phyloP scores from a whole-genome alignment of 2,329 filamentous ascomycete species.

The Verticillium nubilum region DNA sequence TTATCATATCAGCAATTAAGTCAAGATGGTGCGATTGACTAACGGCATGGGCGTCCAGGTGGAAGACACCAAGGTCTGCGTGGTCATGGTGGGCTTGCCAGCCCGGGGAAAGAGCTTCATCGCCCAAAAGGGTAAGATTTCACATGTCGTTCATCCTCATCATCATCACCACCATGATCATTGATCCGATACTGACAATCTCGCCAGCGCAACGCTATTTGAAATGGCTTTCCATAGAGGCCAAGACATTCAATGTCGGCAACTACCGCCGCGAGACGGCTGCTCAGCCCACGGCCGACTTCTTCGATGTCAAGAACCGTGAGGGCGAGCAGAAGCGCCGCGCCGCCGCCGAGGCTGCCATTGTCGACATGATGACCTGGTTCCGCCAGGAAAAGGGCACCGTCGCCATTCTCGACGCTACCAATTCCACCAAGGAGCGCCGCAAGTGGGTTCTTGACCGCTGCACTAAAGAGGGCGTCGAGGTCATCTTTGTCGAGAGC shows the following conservation, averaged over 20 bases:
- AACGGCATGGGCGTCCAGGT: conserved; percentile 75
- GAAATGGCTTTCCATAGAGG: conserved; percentile 90
- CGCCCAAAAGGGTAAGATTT: conserved; percentile 78
- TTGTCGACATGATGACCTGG: conserved; percentile 92
- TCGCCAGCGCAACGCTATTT: conserved; percentile 82
- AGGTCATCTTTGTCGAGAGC: conserved; percentile 93
- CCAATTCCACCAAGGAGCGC: conserved; percentile 87
- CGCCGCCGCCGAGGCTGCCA: conserved; percentile 85
- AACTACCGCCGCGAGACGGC: conserved; percentile 88
- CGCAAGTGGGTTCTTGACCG: conserved; percentile 86
- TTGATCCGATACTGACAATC: conserved; percentile 7
- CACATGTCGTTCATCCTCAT: conserved; percentile 1
- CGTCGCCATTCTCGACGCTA: conserved; percentile 92
- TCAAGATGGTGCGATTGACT: conserved; percentile 42
- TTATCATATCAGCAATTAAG: conserved; percentile 5
- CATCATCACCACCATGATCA: conserved; percentile 8
- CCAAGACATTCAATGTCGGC: conserved; percentile 95
- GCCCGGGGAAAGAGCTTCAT: conserved; percentile 96
- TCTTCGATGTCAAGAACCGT: conserved; percentile 86
- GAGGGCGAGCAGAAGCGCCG: conserved; percentile 87
- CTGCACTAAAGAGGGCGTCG: conserved; percentile 70
- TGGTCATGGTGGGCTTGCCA: conserved; percentile 97
- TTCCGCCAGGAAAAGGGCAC: conserved; percentile 71
- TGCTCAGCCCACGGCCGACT: conserved; percentile 85
- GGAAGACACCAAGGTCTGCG: conserved; percentile 94